phyloP scores from a whole-genome alignment of 2,329 filamentous ascomycete genomes.

The Fusarium cicatricum region DNA sequence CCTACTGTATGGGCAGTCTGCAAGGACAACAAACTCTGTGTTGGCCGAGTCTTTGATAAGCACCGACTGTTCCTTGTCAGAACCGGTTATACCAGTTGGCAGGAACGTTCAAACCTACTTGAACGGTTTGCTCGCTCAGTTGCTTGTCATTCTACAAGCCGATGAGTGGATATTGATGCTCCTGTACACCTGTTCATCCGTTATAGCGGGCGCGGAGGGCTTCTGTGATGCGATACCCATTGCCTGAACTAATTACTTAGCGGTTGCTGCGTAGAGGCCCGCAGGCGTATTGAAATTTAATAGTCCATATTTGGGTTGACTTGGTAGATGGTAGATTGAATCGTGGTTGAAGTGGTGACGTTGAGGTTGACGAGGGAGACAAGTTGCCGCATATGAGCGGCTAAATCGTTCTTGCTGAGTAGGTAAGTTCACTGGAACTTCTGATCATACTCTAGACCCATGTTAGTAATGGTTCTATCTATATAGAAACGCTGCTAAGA shows the following conservation, averaged over 20 bases:
- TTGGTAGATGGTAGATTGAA: constrained; percentile 10
- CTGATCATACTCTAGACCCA: constrained; percentile 12
- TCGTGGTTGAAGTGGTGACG: constrained; percentile 9
- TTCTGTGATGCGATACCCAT: constrained; percentile 26
- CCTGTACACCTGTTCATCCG: constrained; percentile 2
- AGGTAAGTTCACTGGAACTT: constrained; percentile 12
- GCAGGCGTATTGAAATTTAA: constrained; percentile 2
- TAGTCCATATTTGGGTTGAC: neutral
- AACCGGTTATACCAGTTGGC: too few species aligned
- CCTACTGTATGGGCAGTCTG: constrained; percentile 14
- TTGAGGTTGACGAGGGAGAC: constrained; percentile 19
- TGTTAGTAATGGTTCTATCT: neutral
- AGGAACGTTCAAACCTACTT: neutral
- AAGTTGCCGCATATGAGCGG: constrained; percentile 12
- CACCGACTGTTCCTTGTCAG: constrained; percentile 13
- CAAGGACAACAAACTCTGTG: constrained; percentile 26
- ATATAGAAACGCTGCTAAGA: too few species aligned
- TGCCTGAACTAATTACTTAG: constrained; percentile 25
- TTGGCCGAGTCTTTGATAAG: constrained; percentile 27
- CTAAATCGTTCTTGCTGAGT: constrained; percentile 24
- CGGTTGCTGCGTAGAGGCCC: neutral
- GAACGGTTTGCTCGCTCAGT: constrained; percentile 3
- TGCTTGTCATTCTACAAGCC: constrained; percentile 4
- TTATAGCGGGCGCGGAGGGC: constrained; percentile 2
- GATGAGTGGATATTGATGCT: constrained; percentile 22